Percentiles rank a stretch among this genome's conserved stretches.
Evolutionary conservation across 352 stramenopile species (phyloP).

Genomic region (Thalassiosira sp.): DNA sequence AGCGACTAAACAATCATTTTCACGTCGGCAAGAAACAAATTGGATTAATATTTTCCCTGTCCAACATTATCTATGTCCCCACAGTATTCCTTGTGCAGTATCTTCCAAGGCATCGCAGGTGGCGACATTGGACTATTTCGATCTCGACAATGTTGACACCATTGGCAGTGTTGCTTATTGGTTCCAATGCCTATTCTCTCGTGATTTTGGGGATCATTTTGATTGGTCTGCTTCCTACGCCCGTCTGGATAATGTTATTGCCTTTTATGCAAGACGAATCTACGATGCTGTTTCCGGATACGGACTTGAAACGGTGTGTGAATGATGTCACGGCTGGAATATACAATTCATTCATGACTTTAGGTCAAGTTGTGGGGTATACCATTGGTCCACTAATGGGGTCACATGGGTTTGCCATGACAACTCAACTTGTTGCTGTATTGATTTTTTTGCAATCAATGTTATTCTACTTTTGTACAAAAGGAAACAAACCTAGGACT

Average conservation of each 20-base stretch:
- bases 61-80: constrained; percentile 49
- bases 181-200: constrained; percentile 21
- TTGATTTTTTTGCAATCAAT: constrained; percentile 48
- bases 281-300: constrained; percentile 25
- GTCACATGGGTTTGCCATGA: constrained; percentile 29
- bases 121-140: constrained; percentile 21
- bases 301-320: constrained; percentile 7
- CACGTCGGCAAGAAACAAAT: constrained; percentile 41
- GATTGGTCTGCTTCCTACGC: constrained; percentile 38
- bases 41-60: constrained; percentile 46
- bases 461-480: constrained; percentile 28
- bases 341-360: constrained; percentile 51
- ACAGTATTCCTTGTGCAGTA: constrained; percentile 36
- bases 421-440: constrained; percentile 26
- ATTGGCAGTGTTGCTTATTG: constrained; percentile 38
- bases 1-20: constrained; percentile 30
- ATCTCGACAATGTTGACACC: constrained; percentile 35
- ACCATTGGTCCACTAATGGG: constrained; percentile 30
- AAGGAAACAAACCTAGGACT: not conserved
- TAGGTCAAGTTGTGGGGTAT: constrained; percentile 50
- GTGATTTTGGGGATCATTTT: constrained; percentile 25
- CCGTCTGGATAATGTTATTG: constrained; percentile 42
- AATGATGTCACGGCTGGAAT: constrained; percentile 53
- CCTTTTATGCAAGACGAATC: constrained; percentile 50
- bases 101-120: constrained; percentile 14